Evolutionary conservation across 2,329 filamentous ascomycete genomes (phyloP), one percentile per base, ranked within the genome.

Genomic region (Verticillium zaregamsianum): DNA sequence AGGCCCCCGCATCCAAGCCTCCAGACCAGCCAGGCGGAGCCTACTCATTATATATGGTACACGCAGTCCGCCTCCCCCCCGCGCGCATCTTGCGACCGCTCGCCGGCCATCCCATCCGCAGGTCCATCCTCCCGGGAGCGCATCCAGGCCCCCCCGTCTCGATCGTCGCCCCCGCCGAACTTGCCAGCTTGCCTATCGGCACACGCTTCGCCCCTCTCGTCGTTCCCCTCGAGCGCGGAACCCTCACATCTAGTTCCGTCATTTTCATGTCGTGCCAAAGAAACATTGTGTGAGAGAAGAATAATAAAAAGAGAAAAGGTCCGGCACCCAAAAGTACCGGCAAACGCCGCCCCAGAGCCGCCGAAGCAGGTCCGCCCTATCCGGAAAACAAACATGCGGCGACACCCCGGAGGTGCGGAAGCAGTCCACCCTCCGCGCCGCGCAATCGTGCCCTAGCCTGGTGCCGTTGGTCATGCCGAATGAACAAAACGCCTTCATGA

Each of bases 401-500:
- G 45, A 23, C n/a, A n/a, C 9, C 4, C 20, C 17, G 20, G 39
- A 45, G 39, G 20, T 3, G 11, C 45, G 12, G n/a, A 20, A 23
- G 39, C 4, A 17, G 39, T 14, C 20, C 4, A n/a, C 20, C 45
- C 20, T 14, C 12, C n/a, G 20, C 11, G 45, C 23, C 45, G n/a
- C 45, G 6, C 45, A 11, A 52, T 52, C 45, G 32, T 35, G 55
- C n/a, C 32, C 17, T 35, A 35, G 32, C 55, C 55, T 35, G n/a
- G 20, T 35, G n/a, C 14, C 32, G 28, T 20, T 37, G 31, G 32
- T 37, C 35, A 58, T 31, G 35, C 35, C 23, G 23, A 45, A 45
- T 28, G 56, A 58, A 55, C 49, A 39, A 58, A 59, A 58, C 59
- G 55, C 60, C 31, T 23, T 72, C 67, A 80, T 40, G 72, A 71